A percentile compares a stretch with the other conserved stretches of the same genome.
phyloP scores from a whole-genome alignment of 129 eudicot genomes.

The Rutidosis leptorrhynchoides region DNA sequence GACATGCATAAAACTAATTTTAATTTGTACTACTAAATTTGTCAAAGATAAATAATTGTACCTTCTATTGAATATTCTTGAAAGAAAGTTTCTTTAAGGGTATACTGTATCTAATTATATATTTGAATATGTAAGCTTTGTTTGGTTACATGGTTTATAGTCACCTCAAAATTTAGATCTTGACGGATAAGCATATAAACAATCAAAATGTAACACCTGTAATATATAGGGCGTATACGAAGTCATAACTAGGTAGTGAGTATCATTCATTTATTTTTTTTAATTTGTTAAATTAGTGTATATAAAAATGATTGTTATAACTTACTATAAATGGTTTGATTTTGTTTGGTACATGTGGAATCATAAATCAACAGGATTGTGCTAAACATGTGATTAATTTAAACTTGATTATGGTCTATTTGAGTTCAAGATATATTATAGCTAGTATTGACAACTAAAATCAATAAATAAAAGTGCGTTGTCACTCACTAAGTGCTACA shows the following conservation, averaged over 20 bases:
- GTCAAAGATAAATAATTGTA: neutral
- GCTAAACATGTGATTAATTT: neutral
- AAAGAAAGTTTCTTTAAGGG: neutral
- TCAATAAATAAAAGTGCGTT: conserved; percentile 17
- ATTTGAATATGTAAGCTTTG: too few species aligned
- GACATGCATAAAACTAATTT: neutral
- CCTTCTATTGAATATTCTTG: neutral
- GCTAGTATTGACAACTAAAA: neutral
- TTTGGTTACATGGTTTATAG: too few species aligned
- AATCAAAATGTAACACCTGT: neutral
- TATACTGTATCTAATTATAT: too few species aligned
- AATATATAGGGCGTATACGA: too few species aligned
- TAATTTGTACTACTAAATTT: neutral
- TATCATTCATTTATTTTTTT: neutral
- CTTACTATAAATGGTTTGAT: too few species aligned
- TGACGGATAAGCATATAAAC: neutral
- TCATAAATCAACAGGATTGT: too few species aligned
- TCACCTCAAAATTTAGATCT: neutral
- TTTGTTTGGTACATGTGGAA: too few species aligned
- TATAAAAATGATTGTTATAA: too few species aligned
- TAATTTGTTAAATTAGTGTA: neutral
- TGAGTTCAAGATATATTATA: neutral
- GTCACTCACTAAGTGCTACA: conserved; percentile 27
- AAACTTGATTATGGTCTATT: too few species aligned
- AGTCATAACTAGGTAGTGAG: neutral